Evolutionary conservation across 495 filamentous ascomycete species (phyloP).

Genomic region (Bacidia gigantensis): DNA sequence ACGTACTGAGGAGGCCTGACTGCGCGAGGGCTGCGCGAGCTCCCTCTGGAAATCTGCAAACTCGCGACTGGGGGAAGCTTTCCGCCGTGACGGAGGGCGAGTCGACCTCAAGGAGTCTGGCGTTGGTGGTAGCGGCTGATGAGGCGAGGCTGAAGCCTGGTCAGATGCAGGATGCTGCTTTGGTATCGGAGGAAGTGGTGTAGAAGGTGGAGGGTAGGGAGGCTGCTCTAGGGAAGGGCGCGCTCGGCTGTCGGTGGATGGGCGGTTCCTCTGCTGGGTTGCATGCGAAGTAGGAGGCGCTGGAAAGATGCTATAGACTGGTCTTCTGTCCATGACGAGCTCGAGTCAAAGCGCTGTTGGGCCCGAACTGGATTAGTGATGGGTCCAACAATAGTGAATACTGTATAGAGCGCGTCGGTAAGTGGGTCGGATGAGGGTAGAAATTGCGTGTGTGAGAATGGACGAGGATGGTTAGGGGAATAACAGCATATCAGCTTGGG

Average conservation of each 20-base stretch:
- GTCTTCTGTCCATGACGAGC: constrained; percentile 4
- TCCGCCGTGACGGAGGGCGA: constrained; percentile 1
- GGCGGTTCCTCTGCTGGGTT: constrained; percentile 2
- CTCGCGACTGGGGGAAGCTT: constrained; percentile 1
- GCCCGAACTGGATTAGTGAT: neutral
- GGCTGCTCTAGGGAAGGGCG: constrained; percentile 1
- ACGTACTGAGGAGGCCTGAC: neutral
- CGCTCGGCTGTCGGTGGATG: neutral
- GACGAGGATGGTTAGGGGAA: constrained; percentile 4
- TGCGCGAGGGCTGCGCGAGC: neutral
- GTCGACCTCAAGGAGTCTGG: neutral
- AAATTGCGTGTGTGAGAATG: constrained; percentile 4
- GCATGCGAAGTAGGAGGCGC: constrained; percentile 3
- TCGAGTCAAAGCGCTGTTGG: constrained; percentile 3
- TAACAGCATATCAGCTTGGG: constrained; percentile 1
- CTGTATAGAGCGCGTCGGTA: neutral
- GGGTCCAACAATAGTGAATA: neutral
- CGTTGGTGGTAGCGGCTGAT: neutral
- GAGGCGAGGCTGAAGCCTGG: neutral
- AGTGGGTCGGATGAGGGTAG: constrained; percentile 3
- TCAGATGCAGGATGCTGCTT: neutral
- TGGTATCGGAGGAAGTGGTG: constrained; percentile 1
- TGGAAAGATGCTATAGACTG: constrained; percentile 5
- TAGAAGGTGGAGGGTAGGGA: constrained; percentile 2
- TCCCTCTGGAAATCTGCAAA: constrained; percentile 3